These are phyloP conservation scores for Plasmodium gaboni DNA, from an alignment of 169 alveolate genomes.

Conservation along the genomic window DNA sequence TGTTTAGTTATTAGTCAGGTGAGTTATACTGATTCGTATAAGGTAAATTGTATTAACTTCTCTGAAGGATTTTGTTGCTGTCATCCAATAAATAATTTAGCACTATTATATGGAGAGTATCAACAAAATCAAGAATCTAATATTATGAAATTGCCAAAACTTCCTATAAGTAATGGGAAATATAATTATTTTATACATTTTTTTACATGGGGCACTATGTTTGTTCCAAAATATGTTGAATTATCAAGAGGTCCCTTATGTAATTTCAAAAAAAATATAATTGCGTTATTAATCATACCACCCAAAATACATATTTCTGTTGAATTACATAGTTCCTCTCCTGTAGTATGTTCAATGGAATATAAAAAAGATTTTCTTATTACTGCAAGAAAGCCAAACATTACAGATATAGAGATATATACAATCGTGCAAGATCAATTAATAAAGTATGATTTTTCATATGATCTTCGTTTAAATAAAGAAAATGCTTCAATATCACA, in stretches of 20 bases:
- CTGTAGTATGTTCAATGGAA: conserved; percentile 68
- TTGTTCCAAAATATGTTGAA: conserved; percentile 78
- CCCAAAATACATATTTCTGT: conserved; percentile 78
- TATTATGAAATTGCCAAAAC: conserved; percentile 74
- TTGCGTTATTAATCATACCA: conserved; percentile 79
- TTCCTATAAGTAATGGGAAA: conserved; percentile 71
- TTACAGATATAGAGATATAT: conserved; percentile 80
- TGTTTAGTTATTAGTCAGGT: conserved; percentile 77
- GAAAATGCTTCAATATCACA: conserved; percentile 76
- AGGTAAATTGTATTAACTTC: conserved; percentile 78
- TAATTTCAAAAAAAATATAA: conserved; percentile 54
- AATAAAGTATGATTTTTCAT: conserved; percentile 76
- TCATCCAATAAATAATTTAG: conserved; percentile 80
- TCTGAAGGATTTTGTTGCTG: conserved; percentile 81
- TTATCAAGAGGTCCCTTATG: conserved; percentile 76
- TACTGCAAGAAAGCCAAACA: conserved; percentile 81
- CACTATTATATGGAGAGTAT: conserved; percentile 80
- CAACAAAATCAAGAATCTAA: conserved; percentile 54
- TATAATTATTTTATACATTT: conserved; percentile 82
- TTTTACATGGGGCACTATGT: conserved; percentile 81
- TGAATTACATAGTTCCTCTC: conserved; percentile 74
- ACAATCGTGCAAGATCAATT: conserved; percentile 79
- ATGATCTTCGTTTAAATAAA: conserved; percentile 78
- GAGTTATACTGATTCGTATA: conserved; percentile 61
- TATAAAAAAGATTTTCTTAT: conserved; percentile 78